These are phyloP conservation scores for Colletotrichum limetticola DNA, from an alignment of 2,329 filamentous ascomycete genomes.

Conservation along the genomic window DNA sequence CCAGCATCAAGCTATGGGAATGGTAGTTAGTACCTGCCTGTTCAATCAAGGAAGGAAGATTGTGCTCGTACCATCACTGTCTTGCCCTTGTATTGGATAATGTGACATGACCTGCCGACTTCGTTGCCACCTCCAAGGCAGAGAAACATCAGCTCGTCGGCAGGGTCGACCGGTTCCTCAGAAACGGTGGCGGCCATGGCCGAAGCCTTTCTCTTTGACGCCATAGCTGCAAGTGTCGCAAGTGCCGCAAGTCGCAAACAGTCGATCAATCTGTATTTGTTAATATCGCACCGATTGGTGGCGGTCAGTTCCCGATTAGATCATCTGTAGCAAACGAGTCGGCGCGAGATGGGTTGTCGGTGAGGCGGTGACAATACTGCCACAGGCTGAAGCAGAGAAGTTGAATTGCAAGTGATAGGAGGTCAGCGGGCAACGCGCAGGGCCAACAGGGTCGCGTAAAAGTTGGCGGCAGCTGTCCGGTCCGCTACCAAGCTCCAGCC, in stretches of 20 bases:
- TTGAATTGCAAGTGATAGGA: conserved; percentile 16
- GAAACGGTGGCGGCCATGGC: conserved; percentile 69
- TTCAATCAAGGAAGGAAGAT: background rate
- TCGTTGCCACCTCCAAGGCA: conserved; percentile 96
- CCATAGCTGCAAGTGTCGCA: conserved; percentile 65
- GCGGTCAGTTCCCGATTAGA: background rate
- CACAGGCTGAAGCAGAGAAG: background rate
- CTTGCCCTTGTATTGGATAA: conserved; percentile 99
- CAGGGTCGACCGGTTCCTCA: conserved; percentile 90
- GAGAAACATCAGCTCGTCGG: conserved; percentile 94
- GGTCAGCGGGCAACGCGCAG: conserved; percentile 26
- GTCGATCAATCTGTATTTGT: background rate
- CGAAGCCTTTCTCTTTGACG: conserved; percentile 90
- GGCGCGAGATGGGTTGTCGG: background rate
- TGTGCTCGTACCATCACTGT: conserved; percentile 86
- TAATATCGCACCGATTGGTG: conserved; percentile 2
- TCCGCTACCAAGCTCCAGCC: conserved; percentile 15
- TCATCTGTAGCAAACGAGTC: conserved; percentile 12
- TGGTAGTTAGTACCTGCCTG: background rate
- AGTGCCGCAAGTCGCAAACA: conserved; percentile 19
- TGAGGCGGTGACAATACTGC: background rate
- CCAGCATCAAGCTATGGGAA: conserved; percentile 85
- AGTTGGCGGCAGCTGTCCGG: conserved; percentile 15
- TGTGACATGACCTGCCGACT: conserved; percentile 96
- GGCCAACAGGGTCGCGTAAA: conserved; percentile 19